A percentile compares a stretch with the other conserved stretches of the same genome.
Evolutionary conservation across 2,329 filamentous ascomycete species (phyloP).

Genomic region (Paraphoma sp.): DNA sequence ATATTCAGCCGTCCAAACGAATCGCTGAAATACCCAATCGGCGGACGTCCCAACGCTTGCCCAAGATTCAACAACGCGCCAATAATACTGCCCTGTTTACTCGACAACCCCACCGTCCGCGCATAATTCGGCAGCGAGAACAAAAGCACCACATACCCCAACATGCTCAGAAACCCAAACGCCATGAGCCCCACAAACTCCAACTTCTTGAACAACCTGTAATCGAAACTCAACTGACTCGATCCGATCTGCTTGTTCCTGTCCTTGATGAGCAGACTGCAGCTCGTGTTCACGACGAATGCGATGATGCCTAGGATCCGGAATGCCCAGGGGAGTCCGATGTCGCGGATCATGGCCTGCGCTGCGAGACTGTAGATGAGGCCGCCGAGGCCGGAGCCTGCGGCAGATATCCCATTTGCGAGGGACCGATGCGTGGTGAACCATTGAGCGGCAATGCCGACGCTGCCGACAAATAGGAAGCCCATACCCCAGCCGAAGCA

Average conservation of each 20-base stretch:
- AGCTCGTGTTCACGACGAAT: conserved; percentile 68
- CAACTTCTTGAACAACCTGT: conserved; percentile 63
- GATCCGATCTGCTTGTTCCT: conserved; percentile 74
- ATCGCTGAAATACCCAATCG: conserved; percentile 77
- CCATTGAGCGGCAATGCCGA: conserved; percentile 75
- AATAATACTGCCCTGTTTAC: conserved; percentile 72
- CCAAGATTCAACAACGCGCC: conserved; percentile 75
- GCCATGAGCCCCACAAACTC: conserved; percentile 70
- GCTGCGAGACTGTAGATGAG: conserved; percentile 71
- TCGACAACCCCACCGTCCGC: conserved; percentile 68
- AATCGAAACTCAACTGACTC: conserved; percentile 67
- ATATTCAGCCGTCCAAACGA: conserved; percentile 75
- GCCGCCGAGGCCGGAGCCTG: conserved; percentile 79
- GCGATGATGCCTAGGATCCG: conserved; percentile 69
- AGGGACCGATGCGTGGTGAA: conserved; percentile 72
- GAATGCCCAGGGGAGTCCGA: conserved; percentile 72
- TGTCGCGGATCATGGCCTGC: conserved; percentile 70
- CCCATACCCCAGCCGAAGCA: conserved; percentile 82
- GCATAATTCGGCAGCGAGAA: conserved; percentile 80
- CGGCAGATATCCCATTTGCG: conserved; percentile 71
- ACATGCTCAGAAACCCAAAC: conserved; percentile 74
- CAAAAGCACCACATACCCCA: conserved; percentile 78
- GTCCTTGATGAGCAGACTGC: conserved; percentile 70
- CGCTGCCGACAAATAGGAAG: conserved; percentile 73
- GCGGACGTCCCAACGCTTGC: conserved; percentile 71